phyloP scores from a whole-genome alignment of 257 asterid genomes.

The Solanum sejunctum region DNA sequence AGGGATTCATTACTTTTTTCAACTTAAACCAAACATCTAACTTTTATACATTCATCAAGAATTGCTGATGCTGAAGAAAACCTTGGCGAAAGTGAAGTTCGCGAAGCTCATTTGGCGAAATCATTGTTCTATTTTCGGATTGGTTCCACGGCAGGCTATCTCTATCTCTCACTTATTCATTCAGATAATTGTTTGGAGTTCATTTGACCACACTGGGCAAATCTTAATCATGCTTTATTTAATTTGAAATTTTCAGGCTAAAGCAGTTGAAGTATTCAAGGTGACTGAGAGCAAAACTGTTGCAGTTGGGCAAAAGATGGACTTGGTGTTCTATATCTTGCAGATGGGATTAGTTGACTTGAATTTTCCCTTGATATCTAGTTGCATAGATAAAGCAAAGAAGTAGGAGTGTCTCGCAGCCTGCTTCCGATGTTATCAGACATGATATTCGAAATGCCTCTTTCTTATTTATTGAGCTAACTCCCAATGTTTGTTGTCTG shows the following conservation, averaged over 20 bases:
- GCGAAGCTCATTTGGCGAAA: slow-evolving; percentile 92
- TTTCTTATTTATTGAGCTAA: neutral
- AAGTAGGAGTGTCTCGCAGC: slow-evolving; percentile 12
- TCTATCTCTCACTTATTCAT: neutral
- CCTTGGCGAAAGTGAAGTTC: slow-evolving; percentile 91
- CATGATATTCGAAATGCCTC: neutral
- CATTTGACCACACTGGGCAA: neutral
- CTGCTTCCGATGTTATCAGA: neutral
- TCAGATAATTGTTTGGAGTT: neutral
- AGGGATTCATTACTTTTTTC: neutral
- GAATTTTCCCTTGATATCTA: slow-evolving; percentile 90
- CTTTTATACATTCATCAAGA: slow-evolving; percentile 26
- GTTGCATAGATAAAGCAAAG: slow-evolving; percentile 94
- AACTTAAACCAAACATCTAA: neutral
- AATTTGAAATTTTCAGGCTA: slow-evolving; percentile 43
- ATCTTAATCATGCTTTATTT: neutral
- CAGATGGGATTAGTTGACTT: slow-evolving; percentile 76
- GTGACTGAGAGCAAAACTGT: slow-evolving; percentile 89
- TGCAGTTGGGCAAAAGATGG: slow-evolving; percentile 99
- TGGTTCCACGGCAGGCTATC: slow-evolving; percentile 50
- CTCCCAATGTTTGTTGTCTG: neutral
- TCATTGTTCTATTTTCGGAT: slow-evolving; percentile 63
- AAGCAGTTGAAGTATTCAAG: slow-evolving; percentile 92
- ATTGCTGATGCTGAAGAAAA: slow-evolving; percentile 94
- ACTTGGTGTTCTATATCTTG: slow-evolving; percentile 73